These are phyloP conservation scores for Sporothrix euskadiensis DNA, from an alignment of 2,329 filamentous ascomycete species.

Conservation along the genomic window DNA sequence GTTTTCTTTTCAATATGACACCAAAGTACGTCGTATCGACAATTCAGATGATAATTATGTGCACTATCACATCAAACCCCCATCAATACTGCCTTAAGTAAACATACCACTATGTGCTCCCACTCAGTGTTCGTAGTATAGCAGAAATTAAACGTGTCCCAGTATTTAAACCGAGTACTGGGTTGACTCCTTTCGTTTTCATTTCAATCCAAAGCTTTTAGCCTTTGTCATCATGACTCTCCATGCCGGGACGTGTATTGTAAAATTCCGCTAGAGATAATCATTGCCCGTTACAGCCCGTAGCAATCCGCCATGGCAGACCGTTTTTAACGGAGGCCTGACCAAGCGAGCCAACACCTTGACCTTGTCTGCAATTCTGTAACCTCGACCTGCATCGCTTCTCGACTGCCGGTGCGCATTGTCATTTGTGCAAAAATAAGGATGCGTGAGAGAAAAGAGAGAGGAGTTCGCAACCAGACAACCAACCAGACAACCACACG, in stretches of 20 bases:
- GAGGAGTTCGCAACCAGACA: not conserved
- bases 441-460: not conserved
- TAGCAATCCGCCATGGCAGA: not conserved
- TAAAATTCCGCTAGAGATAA: not conserved
- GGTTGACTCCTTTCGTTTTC: not conserved
- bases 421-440: slow-evolving; percentile 19
- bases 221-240: not conserved
- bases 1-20: no score
- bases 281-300: not conserved
- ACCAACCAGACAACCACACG: not conserved
- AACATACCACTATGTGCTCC: not conserved
- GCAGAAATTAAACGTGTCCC: not conserved
- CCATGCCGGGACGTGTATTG: not conserved
- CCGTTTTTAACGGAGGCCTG: not conserved
- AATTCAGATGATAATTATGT: not conserved
- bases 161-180: not conserved
- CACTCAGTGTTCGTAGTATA: not conserved
- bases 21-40: not conserved
- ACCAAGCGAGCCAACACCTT: not conserved
- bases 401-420: slow-evolving; percentile 16
- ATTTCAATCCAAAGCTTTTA: not conserved
- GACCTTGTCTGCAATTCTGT: not conserved
- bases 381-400: not conserved
- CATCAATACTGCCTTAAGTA: no score
- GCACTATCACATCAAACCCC: not conserved